Evolutionary conservation across 2,329 filamentous ascomycete genomes (phyloP).

Genomic region (Trichoderma atroviride): DNA sequence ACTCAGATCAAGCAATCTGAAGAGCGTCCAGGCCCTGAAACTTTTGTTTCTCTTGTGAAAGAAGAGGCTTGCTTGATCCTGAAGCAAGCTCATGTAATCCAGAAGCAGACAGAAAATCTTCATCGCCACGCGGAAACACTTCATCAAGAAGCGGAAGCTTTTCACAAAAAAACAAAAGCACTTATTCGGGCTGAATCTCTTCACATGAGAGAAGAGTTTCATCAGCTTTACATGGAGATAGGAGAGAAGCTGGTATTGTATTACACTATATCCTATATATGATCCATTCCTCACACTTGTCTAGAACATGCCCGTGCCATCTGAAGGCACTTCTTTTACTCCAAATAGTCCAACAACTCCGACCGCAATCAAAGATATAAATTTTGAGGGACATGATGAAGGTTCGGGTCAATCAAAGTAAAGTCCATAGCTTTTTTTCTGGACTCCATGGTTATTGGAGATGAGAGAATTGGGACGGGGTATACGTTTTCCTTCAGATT

Average conservation of each 20-base stretch:
- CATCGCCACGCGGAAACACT: too few relatives aligned
- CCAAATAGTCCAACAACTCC: conserved; percentile 10
- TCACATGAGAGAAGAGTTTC: too few relatives aligned
- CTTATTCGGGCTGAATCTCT: too few relatives aligned
- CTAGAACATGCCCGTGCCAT: too few relatives aligned
- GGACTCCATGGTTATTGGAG: background rate
- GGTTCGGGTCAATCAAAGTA: background rate
- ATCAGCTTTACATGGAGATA: too few relatives aligned
- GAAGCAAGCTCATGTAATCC: background rate
- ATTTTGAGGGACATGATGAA: background rate
- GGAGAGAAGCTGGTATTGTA: too few relatives aligned
- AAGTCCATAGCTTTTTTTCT: background rate
- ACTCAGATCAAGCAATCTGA: background rate
- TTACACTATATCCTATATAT: too few relatives aligned
- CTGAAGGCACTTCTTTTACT: background rate
- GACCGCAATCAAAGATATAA: background rate
- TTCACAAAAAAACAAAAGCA: too few relatives aligned
- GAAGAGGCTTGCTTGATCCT: background rate
- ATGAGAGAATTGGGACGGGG: conserved; percentile 6
- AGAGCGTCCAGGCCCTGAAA: background rate
- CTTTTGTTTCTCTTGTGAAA: background rate
- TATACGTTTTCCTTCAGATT: conserved; percentile 3
- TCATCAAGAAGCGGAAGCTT: too few relatives aligned
- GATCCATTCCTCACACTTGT: too few relatives aligned
- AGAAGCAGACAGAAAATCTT: background rate